Conservation (phyloP, 129 eudicot species). For the Mikania micrantha region DNA sequence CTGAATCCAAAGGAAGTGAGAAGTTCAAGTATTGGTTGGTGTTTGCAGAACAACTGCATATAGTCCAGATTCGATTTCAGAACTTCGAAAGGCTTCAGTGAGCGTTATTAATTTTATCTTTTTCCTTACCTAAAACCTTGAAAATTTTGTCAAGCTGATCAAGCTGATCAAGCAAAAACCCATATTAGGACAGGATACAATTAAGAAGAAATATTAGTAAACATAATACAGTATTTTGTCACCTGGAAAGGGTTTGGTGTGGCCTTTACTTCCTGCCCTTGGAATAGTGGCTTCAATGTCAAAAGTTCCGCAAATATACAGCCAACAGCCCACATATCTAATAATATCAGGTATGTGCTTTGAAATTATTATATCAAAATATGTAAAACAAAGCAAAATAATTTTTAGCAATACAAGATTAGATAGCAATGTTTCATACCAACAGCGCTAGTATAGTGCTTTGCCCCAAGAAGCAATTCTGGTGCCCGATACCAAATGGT, state of each 20-base stretch:
- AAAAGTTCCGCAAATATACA: slow-evolving; percentile 99
- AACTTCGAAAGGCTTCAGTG: not conserved
- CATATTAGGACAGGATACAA: slow-evolving; percentile 5
- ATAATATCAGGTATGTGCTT: slow-evolving; percentile 11
- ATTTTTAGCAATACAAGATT: not conserved
- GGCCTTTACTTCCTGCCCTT: slow-evolving; percentile 97
- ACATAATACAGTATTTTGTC: not conserved
- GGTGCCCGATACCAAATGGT: slow-evolving; percentile 99
- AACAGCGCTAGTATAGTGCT: slow-evolving; percentile 99
- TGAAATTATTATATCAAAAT: slow-evolving; percentile 4
- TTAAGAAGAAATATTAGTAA: not conserved
- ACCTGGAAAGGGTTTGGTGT: slow-evolving; percentile 94
- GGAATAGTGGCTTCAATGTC: slow-evolving; percentile 91
- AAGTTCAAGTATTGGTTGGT: not conserved
- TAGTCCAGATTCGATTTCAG: not conserved
- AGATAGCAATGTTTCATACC: slow-evolving; percentile 45
- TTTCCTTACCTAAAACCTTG: slow-evolving; percentile 75
- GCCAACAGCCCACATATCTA: slow-evolving; percentile 99
- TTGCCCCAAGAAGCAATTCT: slow-evolving; percentile 95
- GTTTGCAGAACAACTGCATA: slow-evolving; percentile 5
- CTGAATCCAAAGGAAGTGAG: not conserved
- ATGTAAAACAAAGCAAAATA: not conserved
- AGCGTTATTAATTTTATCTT: not conserved
- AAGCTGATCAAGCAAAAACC: slow-evolving; percentile 46
- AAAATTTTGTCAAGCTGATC: slow-evolving; percentile 98